Conservation (phyloP, 139 green algal species). For the Astrephomene gubernaculifera region DNA sequence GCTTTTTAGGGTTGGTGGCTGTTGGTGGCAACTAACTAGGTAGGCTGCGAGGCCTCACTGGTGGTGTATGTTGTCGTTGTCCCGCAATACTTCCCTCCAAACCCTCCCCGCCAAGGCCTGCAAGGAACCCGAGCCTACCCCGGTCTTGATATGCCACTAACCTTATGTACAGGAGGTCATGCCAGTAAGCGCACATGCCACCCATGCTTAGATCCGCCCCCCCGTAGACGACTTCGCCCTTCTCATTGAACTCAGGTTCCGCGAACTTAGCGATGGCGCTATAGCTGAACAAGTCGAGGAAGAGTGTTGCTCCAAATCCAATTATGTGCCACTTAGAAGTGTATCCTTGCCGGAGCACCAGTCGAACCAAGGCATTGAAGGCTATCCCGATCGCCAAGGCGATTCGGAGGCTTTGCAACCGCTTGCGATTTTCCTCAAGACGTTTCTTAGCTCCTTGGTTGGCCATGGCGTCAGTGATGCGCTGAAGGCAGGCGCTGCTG, state of each 20-base stretch:
- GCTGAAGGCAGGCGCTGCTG: too few relatives aligned
- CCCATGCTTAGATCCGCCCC: constrained; percentile 76
- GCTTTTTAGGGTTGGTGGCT: too few relatives aligned
- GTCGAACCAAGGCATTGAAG: constrained; percentile 43
- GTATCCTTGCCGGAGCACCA: constrained; percentile 49
- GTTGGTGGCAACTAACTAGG: too few relatives aligned
- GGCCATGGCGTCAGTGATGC: constrained; percentile 77
- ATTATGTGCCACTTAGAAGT: constrained; percentile 32
- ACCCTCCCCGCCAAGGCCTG: too few relatives aligned
- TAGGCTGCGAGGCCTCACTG: too few relatives aligned
- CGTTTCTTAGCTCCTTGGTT: constrained; percentile 78
- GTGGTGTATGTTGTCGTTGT: too few relatives aligned
- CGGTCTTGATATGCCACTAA: too few relatives aligned
- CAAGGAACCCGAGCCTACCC: too few relatives aligned
- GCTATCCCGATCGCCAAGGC: constrained; percentile 52
- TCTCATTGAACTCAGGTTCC: constrained; percentile 61
- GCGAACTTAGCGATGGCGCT: constrained; percentile 59
- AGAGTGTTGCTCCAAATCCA: constrained; percentile 47
- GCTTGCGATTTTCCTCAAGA: constrained; percentile 68
- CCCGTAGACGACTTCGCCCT: constrained; percentile 75
- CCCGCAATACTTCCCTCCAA: too few relatives aligned
- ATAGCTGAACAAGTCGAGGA: constrained; percentile 59
- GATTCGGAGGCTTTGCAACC: constrained; percentile 47
- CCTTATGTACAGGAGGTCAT: constrained; percentile 82
- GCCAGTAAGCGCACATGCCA: constrained; percentile 76